A percentile compares a stretch with the other conserved stretches of the same genome.
These are phyloP conservation scores for Hyphopichia homilentoma DNA, from an alignment of 805 yeast species.

Conservation along the genomic window DNA sequence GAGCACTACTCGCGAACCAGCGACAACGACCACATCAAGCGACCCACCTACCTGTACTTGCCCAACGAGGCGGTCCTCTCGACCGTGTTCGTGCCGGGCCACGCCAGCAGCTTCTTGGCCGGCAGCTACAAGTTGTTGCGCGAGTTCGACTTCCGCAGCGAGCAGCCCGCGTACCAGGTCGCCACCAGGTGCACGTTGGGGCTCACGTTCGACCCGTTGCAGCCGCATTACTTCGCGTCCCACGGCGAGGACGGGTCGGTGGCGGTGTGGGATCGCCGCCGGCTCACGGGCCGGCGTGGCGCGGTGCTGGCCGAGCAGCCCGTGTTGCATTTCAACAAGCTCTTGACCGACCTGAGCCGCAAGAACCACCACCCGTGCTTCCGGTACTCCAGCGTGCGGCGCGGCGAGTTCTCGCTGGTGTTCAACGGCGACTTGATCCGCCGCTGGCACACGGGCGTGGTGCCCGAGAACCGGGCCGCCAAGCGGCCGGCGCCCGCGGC, in stretches of 20 bases:
- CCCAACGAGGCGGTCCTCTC: constrained; percentile 75
- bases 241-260: constrained; percentile 81
- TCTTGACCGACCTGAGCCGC: constrained; percentile 58
- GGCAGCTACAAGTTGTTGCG: constrained; percentile 76
- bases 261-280: constrained; percentile 79
- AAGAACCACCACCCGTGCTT: constrained; percentile 62
- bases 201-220: constrained; percentile 65
- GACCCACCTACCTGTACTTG: constrained; percentile 55
- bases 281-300: constrained; percentile 33
- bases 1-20: constrained; percentile 50
- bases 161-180: constrained; percentile 64
- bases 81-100: constrained; percentile 60
- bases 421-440: constrained; percentile 75
- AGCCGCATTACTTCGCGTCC: constrained; percentile 64
- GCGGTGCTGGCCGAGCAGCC: constrained; percentile 48
- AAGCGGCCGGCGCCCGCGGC: constrained; percentile 1
- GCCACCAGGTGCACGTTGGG: constrained; percentile 72
- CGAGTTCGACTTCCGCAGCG: constrained; percentile 70
- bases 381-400: constrained; percentile 60
- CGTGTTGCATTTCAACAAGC: constrained; percentile 53
- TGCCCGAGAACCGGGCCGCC: constrained; percentile 28
- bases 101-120: constrained; percentile 52
- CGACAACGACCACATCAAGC: constrained; percentile 46
- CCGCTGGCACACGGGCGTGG: constrained; percentile 73
- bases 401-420: constrained; percentile 73